Conservation (phyloP, 768 basidiomycete genomes). For the Artomyces pyxidatus region DNA sequence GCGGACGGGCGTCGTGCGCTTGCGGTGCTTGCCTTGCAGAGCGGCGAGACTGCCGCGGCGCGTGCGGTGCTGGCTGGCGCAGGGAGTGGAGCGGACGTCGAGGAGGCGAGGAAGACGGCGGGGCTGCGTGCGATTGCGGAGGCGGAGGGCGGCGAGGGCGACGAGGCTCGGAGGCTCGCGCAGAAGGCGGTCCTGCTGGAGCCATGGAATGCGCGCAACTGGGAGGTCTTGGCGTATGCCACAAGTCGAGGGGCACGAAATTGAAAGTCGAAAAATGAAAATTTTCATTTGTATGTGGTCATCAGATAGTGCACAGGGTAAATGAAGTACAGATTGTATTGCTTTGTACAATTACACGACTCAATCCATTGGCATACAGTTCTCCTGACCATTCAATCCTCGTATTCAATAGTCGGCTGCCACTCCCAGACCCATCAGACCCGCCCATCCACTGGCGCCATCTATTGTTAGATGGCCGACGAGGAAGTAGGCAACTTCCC, state of each 20-base stretch:
- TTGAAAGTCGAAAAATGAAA: not conserved
- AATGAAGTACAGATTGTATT: no score
- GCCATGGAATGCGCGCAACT: constrained; percentile 43
- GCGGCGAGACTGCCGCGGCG: constrained; percentile 32
- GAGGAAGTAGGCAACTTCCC: constrained; percentile 8
- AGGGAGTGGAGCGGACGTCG: constrained; percentile 25
- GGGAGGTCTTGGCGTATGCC: constrained; percentile 57
- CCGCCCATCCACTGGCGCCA: constrained; percentile 12
- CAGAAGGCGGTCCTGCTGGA: constrained; percentile 59
- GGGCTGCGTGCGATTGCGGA: constrained; percentile 44
- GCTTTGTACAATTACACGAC: no score
- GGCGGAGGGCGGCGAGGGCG: constrained; percentile 8
- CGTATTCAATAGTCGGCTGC: constrained; percentile 1
- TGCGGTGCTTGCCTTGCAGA: constrained; percentile 47
- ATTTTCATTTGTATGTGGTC: not conserved
- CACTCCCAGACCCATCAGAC: constrained; percentile 12
- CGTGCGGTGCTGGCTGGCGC: constrained; percentile 35
- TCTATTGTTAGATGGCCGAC: constrained; percentile 13
- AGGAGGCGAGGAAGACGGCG: constrained; percentile 34
- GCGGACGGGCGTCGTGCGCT: constrained; percentile 42
- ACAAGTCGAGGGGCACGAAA: constrained; percentile 11
- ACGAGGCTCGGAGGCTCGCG: constrained; percentile 34
- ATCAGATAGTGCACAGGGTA: no score
- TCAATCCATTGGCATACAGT: no score
- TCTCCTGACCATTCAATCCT: no score